A percentile compares a stretch with the other conserved stretches of the same genome.
phyloP scores from a whole-genome alignment of 495 filamentous ascomycete genomes.

The Penicillium cataractarum region DNA sequence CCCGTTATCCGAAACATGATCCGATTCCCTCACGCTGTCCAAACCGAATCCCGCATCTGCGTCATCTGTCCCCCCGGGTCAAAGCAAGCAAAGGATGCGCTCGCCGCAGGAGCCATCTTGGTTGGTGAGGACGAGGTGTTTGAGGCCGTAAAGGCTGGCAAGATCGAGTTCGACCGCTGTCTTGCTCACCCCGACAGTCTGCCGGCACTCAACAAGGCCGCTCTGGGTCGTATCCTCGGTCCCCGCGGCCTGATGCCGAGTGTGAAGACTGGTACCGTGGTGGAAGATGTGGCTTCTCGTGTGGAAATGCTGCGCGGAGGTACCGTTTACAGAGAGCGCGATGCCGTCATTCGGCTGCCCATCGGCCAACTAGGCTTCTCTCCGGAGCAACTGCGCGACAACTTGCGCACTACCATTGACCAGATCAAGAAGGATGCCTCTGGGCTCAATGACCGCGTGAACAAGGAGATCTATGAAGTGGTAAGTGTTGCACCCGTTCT shows the following conservation, averaged over 20 bases:
- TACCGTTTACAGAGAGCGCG: slow-evolving; percentile 81
- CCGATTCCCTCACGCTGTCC: slow-evolving; percentile 84
- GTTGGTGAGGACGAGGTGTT: slow-evolving; percentile 88
- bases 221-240: slow-evolving; percentile 78
- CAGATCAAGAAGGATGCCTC: slow-evolving; percentile 77
- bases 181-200: slow-evolving; percentile 83
- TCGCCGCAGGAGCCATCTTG: slow-evolving; percentile 72
- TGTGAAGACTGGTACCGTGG: slow-evolving; percentile 82
- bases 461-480: slow-evolving; percentile 88
- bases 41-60: slow-evolving; percentile 80
- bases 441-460: slow-evolving; percentile 66
- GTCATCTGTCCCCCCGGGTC: slow-evolving; percentile 85
- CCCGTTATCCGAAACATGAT: slow-evolving; percentile 84
- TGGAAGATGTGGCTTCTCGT: slow-evolving; percentile 68
- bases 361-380: slow-evolving; percentile 91
- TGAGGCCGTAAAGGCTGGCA: slow-evolving; percentile 70
- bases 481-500: slow-evolving; percentile 46
- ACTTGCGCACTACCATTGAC: slow-evolving; percentile 77
- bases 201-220: slow-evolving; percentile 72
- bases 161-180: slow-evolving; percentile 84
- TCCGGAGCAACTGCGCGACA: slow-evolving; percentile 81
- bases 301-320: slow-evolving; percentile 82
- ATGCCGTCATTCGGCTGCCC: slow-evolving; percentile 83
- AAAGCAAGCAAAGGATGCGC: slow-evolving; percentile 67
- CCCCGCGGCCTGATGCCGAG: slow-evolving; percentile 92